Percentiles rank a stretch among this genome's conserved stretches.
Evolutionary conservation across 2,329 filamentous ascomycete species (phyloP).

Genomic region (Cytospora chrysosperma): DNA sequence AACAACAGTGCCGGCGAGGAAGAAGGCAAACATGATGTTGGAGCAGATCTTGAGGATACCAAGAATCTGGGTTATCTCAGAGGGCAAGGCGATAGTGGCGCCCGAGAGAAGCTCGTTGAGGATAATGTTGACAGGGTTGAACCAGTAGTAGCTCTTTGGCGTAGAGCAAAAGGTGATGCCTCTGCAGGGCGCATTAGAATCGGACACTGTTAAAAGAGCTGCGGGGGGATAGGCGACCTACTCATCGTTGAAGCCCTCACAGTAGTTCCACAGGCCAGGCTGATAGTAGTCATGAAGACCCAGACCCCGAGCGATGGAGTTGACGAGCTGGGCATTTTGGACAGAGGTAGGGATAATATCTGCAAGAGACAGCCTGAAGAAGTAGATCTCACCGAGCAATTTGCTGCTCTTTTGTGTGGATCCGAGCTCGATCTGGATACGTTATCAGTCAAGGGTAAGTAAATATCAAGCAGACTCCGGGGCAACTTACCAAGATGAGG

Average conservation of each 20-base stretch:
- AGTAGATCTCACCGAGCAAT: conserved; percentile 71
- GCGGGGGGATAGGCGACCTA: conserved; percentile 34
- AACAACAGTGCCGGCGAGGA: conserved; percentile 69
- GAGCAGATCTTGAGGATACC: conserved; percentile 72
- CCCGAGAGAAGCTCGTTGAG: conserved; percentile 77
- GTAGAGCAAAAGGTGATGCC: conserved; percentile 75
- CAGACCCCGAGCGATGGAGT: conserved; percentile 81
- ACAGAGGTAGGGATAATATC: conserved; percentile 75
- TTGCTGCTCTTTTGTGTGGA: conserved; percentile 60
- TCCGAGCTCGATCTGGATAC: conserved; percentile 61
- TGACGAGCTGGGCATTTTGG: conserved; percentile 73
- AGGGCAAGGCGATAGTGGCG: conserved; percentile 78
- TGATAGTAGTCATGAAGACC: conserved; percentile 94
- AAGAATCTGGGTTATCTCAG: conserved; percentile 70
- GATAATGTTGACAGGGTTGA: conserved; percentile 83
- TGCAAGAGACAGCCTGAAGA: conserved; percentile 79
- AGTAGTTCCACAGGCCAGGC: conserved; percentile 88
- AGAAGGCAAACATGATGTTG: conserved; percentile 86
- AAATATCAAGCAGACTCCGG: not conserved
- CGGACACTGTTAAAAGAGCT: not conserved
- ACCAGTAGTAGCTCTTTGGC: conserved; percentile 76
- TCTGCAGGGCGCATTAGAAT: conserved; percentile 47
- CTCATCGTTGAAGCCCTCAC: conserved; percentile 75
- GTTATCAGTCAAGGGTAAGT: conserved; percentile 6
- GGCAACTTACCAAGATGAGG: conserved; percentile 65